Percentiles rank a stretch among this genome's conserved stretches.
These are phyloP conservation scores for Diaporthe nobilis DNA, from an alignment of 2,329 filamentous ascomycete species.

Conservation along the genomic window DNA sequence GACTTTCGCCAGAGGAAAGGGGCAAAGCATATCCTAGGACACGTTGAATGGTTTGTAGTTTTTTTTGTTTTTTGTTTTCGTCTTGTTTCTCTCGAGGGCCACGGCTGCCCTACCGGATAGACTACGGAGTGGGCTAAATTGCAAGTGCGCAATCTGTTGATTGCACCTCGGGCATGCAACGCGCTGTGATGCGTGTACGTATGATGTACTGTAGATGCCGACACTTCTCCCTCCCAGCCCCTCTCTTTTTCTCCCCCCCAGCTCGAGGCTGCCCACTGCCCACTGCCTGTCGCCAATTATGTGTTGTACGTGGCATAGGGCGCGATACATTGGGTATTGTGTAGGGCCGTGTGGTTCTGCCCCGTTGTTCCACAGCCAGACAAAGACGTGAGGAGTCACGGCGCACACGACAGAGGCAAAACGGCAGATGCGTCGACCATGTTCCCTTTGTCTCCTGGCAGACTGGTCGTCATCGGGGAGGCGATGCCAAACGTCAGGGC, in stretches of 20 bases:
- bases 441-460: not conserved
- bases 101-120: not conserved
- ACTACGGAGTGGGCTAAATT: not conserved
- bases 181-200: not conserved
- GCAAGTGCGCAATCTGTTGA: not conserved
- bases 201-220: slow-evolving; percentile 10
- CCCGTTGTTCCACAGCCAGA: slow-evolving; percentile 5
- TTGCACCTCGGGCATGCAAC: slow-evolving; percentile 1
- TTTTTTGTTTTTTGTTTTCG: not conserved
- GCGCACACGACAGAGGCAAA: slow-evolving; percentile 20
- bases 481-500: slow-evolving; percentile 15
- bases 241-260: not conserved
- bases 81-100: not conserved
- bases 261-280: slow-evolving; percentile 4
- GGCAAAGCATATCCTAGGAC: slow-evolving; percentile 24
- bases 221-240: slow-evolving; percentile 11
- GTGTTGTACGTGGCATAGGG: slow-evolving; percentile 17
- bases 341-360: slow-evolving; percentile 20
- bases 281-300: not conserved
- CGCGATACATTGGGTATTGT: not conserved
- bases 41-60: not conserved
- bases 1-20: slow-evolving; percentile 11
- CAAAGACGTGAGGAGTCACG: slow-evolving; percentile 20
- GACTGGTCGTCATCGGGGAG: slow-evolving; percentile 1
- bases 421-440: slow-evolving; percentile 4